Conservation (phyloP, 169 alveolate genomes). For the Plasmodium vivax region DNA sequence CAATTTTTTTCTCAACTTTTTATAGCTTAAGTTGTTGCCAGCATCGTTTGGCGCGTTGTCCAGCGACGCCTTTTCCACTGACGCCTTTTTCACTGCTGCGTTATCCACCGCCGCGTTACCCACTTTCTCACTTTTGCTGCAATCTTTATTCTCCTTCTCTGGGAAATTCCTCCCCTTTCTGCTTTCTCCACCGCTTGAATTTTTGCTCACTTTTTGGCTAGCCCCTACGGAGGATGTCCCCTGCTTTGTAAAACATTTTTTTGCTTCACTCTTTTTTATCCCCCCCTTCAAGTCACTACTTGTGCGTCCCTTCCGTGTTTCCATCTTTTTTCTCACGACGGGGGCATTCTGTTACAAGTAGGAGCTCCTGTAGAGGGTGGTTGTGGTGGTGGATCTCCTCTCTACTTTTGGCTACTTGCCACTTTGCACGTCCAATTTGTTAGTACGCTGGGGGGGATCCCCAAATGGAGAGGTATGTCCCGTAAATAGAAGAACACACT, state of each 20-base stretch:
- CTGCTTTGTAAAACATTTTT: neutral
- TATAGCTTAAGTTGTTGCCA: conserved; percentile 16
- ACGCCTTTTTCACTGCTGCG: neutral
- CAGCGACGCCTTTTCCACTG: neutral
- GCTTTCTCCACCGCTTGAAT: neutral
- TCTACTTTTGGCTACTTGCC: neutral
- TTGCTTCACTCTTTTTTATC: neutral
- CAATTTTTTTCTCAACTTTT: conserved; percentile 37
- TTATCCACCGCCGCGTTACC: neutral
- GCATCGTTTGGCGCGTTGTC: neutral
- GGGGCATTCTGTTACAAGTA: neutral
- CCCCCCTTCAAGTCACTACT: neutral
- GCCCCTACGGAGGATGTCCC: neutral
- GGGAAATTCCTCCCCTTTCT: neutral
- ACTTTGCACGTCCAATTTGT: neutral
- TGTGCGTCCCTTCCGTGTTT: neutral
- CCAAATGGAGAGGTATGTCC: neutral
- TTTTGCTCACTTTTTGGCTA: conserved; percentile 3
- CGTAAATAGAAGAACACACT: neutral
- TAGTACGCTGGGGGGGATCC: neutral
- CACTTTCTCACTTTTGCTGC: neutral
- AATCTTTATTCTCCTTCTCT: neutral
- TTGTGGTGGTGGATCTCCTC: neutral
- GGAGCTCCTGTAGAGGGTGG: neutral
- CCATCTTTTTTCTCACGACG: conserved; percentile 4